Base-by-base conservation (phyloP, 2,329 filamentous ascomycete genomes). In the Aspergillus floridensis region DNA sequence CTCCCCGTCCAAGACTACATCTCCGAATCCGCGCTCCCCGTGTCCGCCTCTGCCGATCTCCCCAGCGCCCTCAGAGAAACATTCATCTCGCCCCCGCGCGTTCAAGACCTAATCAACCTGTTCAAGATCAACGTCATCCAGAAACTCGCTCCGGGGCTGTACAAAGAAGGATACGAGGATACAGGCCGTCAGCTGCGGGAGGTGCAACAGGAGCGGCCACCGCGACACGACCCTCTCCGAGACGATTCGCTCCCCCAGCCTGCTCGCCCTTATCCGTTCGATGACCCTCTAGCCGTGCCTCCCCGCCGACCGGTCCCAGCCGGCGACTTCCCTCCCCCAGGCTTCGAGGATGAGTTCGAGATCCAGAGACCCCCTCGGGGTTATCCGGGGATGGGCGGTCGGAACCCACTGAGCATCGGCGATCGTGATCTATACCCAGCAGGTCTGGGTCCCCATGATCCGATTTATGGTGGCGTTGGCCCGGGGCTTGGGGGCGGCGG, bases 341-440 rank as follows among this genome's bases (percentile, higher is more conserved):
- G 86, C 21, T 98, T 98, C 65, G 95, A 98, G 65, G 93, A 99
- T 72, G 92, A 97, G 70, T 88, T 92, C 68, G 91, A 97, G 63
- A 83, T 97, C 60, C 87, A 90, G 62, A 82, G 87, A 1, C 90
- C 87, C 0, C 82, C 84, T 2, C 84, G 87, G 10, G 80, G 82
- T 49, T 73, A 74, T 47, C 69, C 71, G 11, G 73, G 73, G 47
- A 57, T 70, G 79, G 68, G 80, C 66, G 82, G 80, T 26, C 77
- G 81, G 14, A 82, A 84, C 12, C 88, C 88, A 0, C 83, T 85
- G 59, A 86, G 86, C 63, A 89, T 96, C 53, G 95, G 95, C 2
- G 88, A 93, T 44, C 85, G 93, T 68, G 95, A 99, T 74, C 77
- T 98, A 10, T 90, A 98, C 68, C 95, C 95, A 1, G 88, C 88